Percentiles rank a stretch among this genome's conserved stretches.
Conservation (phyloP, 176 grass and related monocot species). For the Thalia dealbata region DNA sequence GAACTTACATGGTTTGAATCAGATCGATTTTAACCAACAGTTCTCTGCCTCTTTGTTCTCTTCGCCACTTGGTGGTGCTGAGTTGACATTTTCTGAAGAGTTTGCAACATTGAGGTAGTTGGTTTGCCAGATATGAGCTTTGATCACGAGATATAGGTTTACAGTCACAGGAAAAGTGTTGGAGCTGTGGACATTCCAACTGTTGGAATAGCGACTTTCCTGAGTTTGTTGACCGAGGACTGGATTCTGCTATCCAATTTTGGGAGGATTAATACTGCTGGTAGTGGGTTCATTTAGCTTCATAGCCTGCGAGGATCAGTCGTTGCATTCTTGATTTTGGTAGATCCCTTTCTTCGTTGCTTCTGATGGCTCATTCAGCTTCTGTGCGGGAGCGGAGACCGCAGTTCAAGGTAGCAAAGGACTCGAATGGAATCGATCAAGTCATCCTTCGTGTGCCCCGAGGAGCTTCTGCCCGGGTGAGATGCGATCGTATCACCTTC, state of each 20-base stretch:
- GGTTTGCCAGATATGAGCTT: not conserved
- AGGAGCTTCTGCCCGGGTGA: conserved; percentile 73
- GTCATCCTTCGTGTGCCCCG: conserved; percentile 53
- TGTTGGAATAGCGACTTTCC: not conserved
- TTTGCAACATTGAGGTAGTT: not conserved
- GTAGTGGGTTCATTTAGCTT: not conserved
- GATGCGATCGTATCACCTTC: conserved; percentile 3
- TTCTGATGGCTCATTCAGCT: conserved; percentile 36
- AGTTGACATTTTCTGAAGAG: conserved; percentile 6
- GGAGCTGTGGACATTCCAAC: not conserved
- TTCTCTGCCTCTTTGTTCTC: not conserved
- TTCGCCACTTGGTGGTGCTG: not conserved
- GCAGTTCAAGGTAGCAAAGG: conserved; percentile 45
- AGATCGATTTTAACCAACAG: not conserved
- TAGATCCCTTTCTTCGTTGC: not conserved
- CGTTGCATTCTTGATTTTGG: not conserved
- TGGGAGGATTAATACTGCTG: not conserved
- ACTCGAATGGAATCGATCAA: conserved; percentile 52
- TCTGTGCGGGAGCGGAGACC: conserved; percentile 38
- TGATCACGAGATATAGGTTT: conserved; percentile 3
- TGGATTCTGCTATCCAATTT: not conserved
- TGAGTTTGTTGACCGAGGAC: not conserved
- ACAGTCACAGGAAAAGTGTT: conserved; percentile 10
- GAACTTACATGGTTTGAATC: not conserved
- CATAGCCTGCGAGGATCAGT: not conserved